phyloP scores from a whole-genome alignment of 2,329 filamentous ascomycete species.

The Colletotrichum viniferum region DNA sequence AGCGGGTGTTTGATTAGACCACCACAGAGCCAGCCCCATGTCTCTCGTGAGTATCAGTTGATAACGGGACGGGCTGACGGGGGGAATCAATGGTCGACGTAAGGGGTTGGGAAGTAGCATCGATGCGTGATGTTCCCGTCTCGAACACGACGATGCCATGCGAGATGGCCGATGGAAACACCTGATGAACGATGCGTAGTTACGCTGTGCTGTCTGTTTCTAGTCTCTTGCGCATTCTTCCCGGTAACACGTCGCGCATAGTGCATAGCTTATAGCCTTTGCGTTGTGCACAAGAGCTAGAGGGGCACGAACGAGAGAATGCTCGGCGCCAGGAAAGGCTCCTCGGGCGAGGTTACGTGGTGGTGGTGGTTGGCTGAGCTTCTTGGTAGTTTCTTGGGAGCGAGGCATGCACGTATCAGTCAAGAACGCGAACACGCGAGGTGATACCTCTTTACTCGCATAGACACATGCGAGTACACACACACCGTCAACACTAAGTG shows the following conservation, averaged over 20 bases:
- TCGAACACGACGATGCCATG: conserved; percentile 1
- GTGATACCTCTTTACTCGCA: neutral
- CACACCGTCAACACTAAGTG: neutral
- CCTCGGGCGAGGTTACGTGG: neutral
- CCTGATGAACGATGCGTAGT: neutral
- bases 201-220: neutral
- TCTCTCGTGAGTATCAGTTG: neutral
- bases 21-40: neutral
- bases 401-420: neutral
- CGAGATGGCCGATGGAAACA: conserved; percentile 8
- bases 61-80: neutral
- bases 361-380: neutral
- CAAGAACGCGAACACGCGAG: conserved; percentile 1
- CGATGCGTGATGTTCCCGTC: neutral
- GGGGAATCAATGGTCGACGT: neutral
- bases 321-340: conserved; percentile 1
- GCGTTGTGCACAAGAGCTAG: neutral
- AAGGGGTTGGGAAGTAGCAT: neutral
- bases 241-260: neutral
- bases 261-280: neutral
- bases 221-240: neutral
- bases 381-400: neutral
- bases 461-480: neutral
- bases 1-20: neutral
- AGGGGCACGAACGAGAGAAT: neutral